Percentiles rank a stretch among this genome's conserved stretches.
These are phyloP conservation scores for Puccinia hordei DNA, from an alignment of 1,284 basidiomycete genomes.

Conservation along the genomic window DNA sequence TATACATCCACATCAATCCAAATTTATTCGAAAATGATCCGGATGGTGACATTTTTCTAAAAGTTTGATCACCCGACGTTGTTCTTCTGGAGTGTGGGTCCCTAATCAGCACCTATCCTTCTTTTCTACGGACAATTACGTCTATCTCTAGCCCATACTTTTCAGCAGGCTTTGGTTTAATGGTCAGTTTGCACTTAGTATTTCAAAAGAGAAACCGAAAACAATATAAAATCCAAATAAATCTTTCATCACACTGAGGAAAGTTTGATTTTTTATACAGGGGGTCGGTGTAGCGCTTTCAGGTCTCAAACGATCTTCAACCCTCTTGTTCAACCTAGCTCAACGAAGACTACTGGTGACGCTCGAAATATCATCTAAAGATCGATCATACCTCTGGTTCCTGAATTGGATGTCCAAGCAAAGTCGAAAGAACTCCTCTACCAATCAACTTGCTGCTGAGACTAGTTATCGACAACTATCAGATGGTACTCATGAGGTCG, in stretches of 20 bases:
- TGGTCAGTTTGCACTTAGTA: slow-evolving; percentile 66
- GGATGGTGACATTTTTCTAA: not conserved
- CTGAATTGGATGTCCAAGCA: slow-evolving; percentile 87
- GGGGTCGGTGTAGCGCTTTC: slow-evolving; percentile 81
- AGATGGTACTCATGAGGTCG: slow-evolving; percentile 80
- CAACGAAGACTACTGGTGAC: slow-evolving; percentile 89
- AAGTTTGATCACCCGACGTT: not conserved
- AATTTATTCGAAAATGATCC: not conserved
- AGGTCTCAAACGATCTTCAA: slow-evolving; percentile 70
- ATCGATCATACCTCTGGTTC: slow-evolving; percentile 94
- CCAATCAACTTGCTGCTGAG: slow-evolving; percentile 89
- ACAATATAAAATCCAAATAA: slow-evolving; percentile 2
- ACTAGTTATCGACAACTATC: slow-evolving; percentile 82
- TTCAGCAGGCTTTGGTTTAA: slow-evolving; percentile 90
- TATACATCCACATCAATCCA: not conserved
- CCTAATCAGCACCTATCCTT: not conserved
- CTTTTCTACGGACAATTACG: not conserved
- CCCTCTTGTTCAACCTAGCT: slow-evolving; percentile 72
- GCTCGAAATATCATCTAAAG: slow-evolving; percentile 94
- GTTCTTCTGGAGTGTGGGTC: not conserved
- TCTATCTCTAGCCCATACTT: slow-evolving; percentile 75
- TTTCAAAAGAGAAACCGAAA: slow-evolving; percentile 1
- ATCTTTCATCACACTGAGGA: slow-evolving; percentile 38
- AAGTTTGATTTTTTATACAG: slow-evolving; percentile 61
- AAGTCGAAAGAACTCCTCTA: slow-evolving; percentile 59